Base-by-base conservation (phyloP, 2,329 filamentous ascomycete genomes). In the Aspergillus texensis region DNA sequence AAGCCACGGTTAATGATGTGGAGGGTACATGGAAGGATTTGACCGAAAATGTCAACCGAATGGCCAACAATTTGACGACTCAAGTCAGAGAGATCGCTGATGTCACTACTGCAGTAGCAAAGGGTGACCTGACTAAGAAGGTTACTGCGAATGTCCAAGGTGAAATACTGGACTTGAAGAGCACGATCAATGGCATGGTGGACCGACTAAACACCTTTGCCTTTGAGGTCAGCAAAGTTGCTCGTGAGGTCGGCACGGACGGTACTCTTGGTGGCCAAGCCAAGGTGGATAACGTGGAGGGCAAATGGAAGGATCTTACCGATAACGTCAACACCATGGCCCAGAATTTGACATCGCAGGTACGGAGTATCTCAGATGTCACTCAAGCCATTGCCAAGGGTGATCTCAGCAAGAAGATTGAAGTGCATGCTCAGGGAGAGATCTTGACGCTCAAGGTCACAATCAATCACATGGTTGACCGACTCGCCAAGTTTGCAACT, bases 391-490 rank as follows among this genome's bases (percentile, higher is more conserved):
- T 97, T 78, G 94, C 94, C 68, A 93, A 95, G 75, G 94, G 94
- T 74, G 93, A 97, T 80, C 93, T 98, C 88, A 96, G 91, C 78
- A 91, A 94, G 78, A 95, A 95, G 81, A 97, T 98, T 72, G 91
- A 96, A 68, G 94, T 98, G 9, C 91, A 96, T 72, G 94, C 94
- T 60, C 93, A 94, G 78, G 94, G 94, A 79, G 94, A 98, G 79
- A 97, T 98, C 68, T 87, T 95, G 68, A 90, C 96, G 3, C 82
- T 98, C 58, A 97, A 97, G 77, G 93, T 96, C 74, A 98, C 94
- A 50, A 97, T 97, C 82, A 97, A 97, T 78, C 94, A 97, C 88
- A 97, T 97, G 94, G 94, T 98, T 68, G 94, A 94, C 76, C 89
- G 94, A 67, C 82, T 99, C 57, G 96, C 95, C 64, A 94, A 94